Evolutionary conservation across 129 eudicot genomes (phyloP).

Genomic region (Saussurea involucrata): DNA sequence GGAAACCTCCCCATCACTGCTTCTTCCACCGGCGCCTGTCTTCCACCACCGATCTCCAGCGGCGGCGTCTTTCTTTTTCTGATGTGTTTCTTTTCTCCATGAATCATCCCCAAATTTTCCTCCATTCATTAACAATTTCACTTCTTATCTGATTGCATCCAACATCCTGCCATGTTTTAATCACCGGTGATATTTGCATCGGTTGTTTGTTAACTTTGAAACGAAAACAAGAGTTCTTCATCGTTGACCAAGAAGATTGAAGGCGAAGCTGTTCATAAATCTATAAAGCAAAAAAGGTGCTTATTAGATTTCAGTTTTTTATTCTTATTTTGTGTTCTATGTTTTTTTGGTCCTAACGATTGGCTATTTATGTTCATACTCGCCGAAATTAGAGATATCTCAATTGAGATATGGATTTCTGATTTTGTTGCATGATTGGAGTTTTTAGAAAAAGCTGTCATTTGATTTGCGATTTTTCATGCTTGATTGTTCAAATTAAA

Average conservation of each 20-base stretch:
- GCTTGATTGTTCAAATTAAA: background rate
- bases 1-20: no score
- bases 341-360: background rate
- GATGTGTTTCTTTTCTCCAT: no score
- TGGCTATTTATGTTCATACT: background rate
- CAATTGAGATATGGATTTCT: background rate
- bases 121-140: constrained; percentile 3
- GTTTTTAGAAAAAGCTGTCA: background rate
- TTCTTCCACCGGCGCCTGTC: no score
- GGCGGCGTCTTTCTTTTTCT: no score
- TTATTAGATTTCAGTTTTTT: background rate
- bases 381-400: background rate
- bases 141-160: constrained; percentile 2
- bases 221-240: background rate
- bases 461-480: background rate
- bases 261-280: background rate
- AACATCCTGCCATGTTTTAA: background rate
- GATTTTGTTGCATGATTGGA: background rate
- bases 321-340: background rate
- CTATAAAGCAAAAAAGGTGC: constrained; percentile 1
- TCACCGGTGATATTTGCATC: constrained; percentile 2
- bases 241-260: background rate
- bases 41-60: no score
- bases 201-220: background rate
- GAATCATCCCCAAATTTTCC: constrained; percentile 19